Base-by-base conservation (phyloP, 108 stramenopile genomes). In the Parietichytrium sp. region DNA sequence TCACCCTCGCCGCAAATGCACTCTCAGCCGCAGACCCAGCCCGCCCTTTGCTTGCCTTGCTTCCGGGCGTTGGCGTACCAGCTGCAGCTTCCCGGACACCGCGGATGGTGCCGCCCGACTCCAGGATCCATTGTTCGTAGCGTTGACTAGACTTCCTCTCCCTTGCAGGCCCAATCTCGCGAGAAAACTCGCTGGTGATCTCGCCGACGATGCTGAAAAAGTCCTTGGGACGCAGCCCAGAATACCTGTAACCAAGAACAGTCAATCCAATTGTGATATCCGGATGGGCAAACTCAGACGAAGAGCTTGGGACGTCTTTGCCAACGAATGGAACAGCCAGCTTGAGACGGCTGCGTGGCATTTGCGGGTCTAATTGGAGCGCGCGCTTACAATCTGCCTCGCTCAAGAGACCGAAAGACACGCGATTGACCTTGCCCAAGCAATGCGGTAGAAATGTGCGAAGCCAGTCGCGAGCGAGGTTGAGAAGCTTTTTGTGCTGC, bases 251-350 rank as follows among this genome's bases (percentile, higher is more conserved):
- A 4, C 83, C 86, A 2, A 84, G 47, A 4, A 61, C 47, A 38
- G 86, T 86, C 38, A 86, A 4, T 0, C 86, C 86, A 48, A 86
- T 84, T 15, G 84, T 27, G 10, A 84, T 51, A 42, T 86, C 86
- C 29, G 84, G 83, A 36, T 86, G 86, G 3, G 83, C 80, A 36
- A 84, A 84, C 48, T 84, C 83, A 3, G 84, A 84, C 51, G 80
- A 50, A 29, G 36, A 30, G n/a, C 72, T 79, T 1, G 86, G 86
- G 3, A 82, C 55, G 29, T 86, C 86, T 26, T 84, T 84, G 33
- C 86, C 86, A 4, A 86, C 86, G 20, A 84, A 86, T 7, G 86
- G 86, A 15, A 86, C 86, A 2, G 84, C 83, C 29, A 84, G 36
- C 27, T 80, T 10, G 15, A 52, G 53, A 3, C 86, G 86, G 10